Evolutionary conservation across 192 early-diverging fungal genomes (phyloP).

Genomic region (Linnemannia elongata): DNA sequence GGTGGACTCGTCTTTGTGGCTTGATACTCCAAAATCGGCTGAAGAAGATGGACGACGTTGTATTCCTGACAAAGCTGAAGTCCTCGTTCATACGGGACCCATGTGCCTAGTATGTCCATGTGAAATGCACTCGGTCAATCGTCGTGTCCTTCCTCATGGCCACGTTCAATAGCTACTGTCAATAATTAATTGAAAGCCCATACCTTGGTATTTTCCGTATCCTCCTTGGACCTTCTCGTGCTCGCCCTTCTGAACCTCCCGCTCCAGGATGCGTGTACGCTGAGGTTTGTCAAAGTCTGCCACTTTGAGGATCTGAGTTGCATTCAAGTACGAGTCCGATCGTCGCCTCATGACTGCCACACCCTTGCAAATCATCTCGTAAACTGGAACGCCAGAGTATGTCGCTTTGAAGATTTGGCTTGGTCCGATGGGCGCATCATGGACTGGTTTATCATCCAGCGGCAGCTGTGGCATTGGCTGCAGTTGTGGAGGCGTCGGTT

Average conservation of each 20-base stretch:
- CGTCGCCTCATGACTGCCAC: conserved; percentile 86
- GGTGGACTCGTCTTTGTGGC: conserved; percentile 69
- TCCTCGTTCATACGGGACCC: conserved; percentile 91
- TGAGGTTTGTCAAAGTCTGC: conserved; percentile 94
- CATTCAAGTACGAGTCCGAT: conserved; percentile 93
- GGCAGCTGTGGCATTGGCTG: not conserved
- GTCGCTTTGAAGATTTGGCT: conserved; percentile 84
- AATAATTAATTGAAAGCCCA: conserved; percentile 67
- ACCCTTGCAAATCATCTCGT: conserved; percentile 88
- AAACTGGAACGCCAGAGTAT: conserved; percentile 96
- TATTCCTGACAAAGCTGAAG: conserved; percentile 86
- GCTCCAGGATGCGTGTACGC: conserved; percentile 93
- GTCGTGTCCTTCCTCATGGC: conserved; percentile 2
- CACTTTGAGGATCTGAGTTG: conserved; percentile 98
- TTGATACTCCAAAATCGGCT: conserved; percentile 86
- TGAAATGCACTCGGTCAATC: not conserved
- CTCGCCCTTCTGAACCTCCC: conserved; percentile 86
- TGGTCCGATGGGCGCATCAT: conserved; percentile 7
- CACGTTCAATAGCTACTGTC: not conserved
- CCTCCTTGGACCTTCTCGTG: conserved; percentile 99
- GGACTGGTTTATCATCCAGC: not conserved
- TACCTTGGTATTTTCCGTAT: conserved; percentile 99
- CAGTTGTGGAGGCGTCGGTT: not conserved
- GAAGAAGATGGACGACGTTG: conserved; percentile 77
- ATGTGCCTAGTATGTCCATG: conserved; percentile 58